phyloP scores from a whole-genome alignment of 495 filamentous ascomycete species.

The Annulohypoxylon moriforme region DNA sequence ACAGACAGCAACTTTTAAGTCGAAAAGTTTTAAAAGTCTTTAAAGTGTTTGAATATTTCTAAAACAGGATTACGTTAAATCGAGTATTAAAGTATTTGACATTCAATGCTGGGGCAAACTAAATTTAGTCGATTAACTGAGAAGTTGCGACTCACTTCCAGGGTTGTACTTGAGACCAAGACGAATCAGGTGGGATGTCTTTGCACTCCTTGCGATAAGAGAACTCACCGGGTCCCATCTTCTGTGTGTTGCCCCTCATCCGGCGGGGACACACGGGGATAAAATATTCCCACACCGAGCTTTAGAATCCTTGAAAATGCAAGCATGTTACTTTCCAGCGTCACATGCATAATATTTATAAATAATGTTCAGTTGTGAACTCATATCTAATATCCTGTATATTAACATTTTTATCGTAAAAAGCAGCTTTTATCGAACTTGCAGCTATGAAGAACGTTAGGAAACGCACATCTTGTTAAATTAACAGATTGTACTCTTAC shows the following conservation, averaged over 20 bases:
- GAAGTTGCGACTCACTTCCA: conserved; percentile 3
- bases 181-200: conserved; percentile 6
- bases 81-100: background rate
- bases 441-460: background rate
- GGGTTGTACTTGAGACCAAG: background rate
- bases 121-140: background rate
- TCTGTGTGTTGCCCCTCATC: conserved; percentile 18
- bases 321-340: background rate
- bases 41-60: conserved; percentile 2
- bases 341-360: background rate
- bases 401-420: background rate
- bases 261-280: conserved; percentile 16
- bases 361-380: background rate
- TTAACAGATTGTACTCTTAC: background rate
- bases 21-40: too few species aligned
- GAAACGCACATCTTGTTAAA: background rate
- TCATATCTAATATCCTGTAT: background rate
- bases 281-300: conserved; percentile 24
- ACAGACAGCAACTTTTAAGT: background rate
- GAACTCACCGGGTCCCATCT: background rate
- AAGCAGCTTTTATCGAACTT: background rate
- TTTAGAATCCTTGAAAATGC: background rate
- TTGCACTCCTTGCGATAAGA: conserved; percentile 14
- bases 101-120: background rate
- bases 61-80: background rate